Conservation (phyloP, 2,329 filamentous ascomycete species). For the Penicillium janthinellum region DNA sequence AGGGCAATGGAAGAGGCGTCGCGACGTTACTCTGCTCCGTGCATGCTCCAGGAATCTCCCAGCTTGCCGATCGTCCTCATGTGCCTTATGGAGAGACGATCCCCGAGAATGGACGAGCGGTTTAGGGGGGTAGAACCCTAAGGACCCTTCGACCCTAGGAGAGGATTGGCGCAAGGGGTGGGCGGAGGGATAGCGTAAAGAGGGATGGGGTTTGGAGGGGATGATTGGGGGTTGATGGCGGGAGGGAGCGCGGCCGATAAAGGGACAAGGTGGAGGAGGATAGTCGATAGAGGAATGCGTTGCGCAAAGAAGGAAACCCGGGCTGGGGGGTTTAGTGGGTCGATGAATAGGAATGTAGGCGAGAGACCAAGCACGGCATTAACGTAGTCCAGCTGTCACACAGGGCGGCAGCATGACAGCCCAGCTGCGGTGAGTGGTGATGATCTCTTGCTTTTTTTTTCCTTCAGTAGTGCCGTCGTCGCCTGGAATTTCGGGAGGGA, state of each 20-base stretch:
- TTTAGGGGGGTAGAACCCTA: constrained; percentile 25
- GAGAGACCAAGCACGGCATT: constrained; percentile 41
- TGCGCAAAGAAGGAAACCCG: constrained; percentile 31
- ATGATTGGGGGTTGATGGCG: constrained; percentile 9
- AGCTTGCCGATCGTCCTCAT: constrained; percentile 41
- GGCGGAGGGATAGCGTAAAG: constrained; percentile 15
- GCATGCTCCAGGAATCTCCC: constrained; percentile 46
- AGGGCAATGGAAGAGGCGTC: constrained; percentile 24
- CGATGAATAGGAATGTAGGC: constrained; percentile 38
- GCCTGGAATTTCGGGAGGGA: not conserved
- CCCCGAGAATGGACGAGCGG: constrained; percentile 32
- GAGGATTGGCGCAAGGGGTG: constrained; percentile 38
- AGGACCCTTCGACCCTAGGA: constrained; percentile 21
- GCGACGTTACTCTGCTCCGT: constrained; percentile 45
- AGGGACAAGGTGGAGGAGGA: constrained; percentile 12
- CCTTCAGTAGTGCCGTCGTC: not conserved
- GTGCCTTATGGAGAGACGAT: constrained; percentile 33
- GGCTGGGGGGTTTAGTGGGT: constrained; percentile 36
- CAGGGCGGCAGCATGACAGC: constrained; percentile 40
- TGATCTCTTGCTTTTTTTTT: constrained; percentile 6
- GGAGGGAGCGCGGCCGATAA: constrained; percentile 11
- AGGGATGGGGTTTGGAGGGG: constrained; percentile 1
- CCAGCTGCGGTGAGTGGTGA: constrained; percentile 8
- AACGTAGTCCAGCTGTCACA: constrained; percentile 42
- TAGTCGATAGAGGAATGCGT: constrained; percentile 35